Base-by-base conservation (phyloP, 1,284 basidiomycete genomes). In the Cutaneotrichosporon cutaneum region DNA sequence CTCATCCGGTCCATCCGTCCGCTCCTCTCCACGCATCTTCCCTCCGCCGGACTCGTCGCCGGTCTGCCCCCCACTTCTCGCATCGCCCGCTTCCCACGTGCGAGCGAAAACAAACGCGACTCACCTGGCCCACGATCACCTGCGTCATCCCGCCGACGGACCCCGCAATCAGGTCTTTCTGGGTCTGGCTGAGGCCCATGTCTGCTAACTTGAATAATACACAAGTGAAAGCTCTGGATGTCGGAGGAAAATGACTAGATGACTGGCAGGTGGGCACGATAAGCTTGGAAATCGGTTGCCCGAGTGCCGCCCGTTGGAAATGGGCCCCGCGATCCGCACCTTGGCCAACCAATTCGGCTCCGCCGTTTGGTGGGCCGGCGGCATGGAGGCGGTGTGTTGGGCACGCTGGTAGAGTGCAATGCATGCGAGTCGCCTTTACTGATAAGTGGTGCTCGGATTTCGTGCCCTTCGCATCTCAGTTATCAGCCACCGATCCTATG, bases 121-220 rank as follows among this genome's bases (percentile, higher is more conserved):
- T 50, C 33, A 77, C 75, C 80, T 96, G 94, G 51, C 93, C 93
- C 57, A 95, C 92, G 47, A 96, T 83, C 39, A 91, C 92, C 83
- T 96, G 93, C 54, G 89, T 87, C 70, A 94, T 88, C 52, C 93
- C 93, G 54, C 93, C 93, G 30, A 86, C 85, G 21, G 90, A 92
- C 56, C 92, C 92, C 59, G 90, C 91, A 51, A 89, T 83, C 67
- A 94, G 79, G 77, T 94, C 92, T 80, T 92, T 92, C 39, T 77
- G 76, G n/a, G 76, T 76, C 64, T 76, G 74, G 27, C 66, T 71
- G 44, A 79, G 65, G 8, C 69, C 65, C 53, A 76, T 65, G 6
- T n/a, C 52, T 33, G 27, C 10, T 7, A 56, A 42, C 13, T 16
- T 3, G 10, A 36, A 32, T 45, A 13, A 26, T 30, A 39, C 39